Percentiles rank a stretch among this genome's conserved stretches.
These are phyloP conservation scores for Fomes fomentarius DNA, from an alignment of 1,284 basidiomycete genomes.

Conservation along the genomic window DNA sequence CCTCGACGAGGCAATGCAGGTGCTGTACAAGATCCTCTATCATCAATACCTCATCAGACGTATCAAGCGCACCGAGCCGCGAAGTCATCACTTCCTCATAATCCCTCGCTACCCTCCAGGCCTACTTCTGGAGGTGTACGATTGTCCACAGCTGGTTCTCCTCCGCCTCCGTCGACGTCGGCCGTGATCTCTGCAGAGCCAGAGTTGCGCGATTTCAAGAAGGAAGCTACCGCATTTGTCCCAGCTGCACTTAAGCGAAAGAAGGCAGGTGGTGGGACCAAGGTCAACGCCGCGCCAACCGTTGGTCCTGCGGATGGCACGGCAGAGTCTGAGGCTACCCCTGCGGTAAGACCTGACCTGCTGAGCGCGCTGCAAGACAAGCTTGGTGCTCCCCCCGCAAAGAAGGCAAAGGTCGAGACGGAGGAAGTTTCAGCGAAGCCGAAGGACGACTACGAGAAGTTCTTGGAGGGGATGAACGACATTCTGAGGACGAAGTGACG, in stretches of 20 bases:
- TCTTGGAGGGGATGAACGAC: constrained; percentile 75
- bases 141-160: constrained; percentile 15
- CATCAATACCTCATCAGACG: constrained; percentile 65
- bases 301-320: constrained; percentile 41
- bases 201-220: constrained; percentile 87
- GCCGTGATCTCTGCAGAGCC: constrained; percentile 84
- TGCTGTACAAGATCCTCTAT: constrained; percentile 65
- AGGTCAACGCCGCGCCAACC: constrained; percentile 67
- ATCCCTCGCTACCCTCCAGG: constrained; percentile 28
- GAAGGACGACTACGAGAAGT: constrained; percentile 76
- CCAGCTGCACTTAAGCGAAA: constrained; percentile 73
- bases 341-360: constrained; percentile 61
- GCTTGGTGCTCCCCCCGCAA: constrained; percentile 39
- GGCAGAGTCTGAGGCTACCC: constrained; percentile 33
- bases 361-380: constrained; percentile 61
- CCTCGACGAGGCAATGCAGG: constrained; percentile 52
- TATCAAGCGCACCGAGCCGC: constrained; percentile 60
- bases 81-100: constrained; percentile 30
- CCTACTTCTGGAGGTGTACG: constrained; percentile 25
- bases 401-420: constrained; percentile 35
- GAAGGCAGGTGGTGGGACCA: constrained; percentile 45
- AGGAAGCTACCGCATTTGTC: constrained; percentile 89
- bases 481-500: constrained; percentile 35
- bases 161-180: constrained; percentile 35
- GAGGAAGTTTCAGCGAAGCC: constrained; percentile 36